phyloP scores from a whole-genome alignment of 1,284 basidiomycete species.

The Microbotryum violaceum region DNA sequence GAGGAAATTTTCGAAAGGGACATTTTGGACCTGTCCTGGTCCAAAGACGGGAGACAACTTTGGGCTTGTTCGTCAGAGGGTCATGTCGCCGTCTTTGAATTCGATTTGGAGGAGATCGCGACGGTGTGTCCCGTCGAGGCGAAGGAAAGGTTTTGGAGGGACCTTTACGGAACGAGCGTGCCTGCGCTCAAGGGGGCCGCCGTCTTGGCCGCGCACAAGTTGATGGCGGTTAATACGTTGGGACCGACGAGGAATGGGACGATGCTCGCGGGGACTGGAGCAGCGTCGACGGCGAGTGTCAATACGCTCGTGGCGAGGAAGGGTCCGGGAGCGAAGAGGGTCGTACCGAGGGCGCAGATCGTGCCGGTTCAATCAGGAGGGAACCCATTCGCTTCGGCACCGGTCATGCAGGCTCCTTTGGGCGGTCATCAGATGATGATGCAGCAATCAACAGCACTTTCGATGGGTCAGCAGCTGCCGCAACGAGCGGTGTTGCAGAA shows the following conservation, averaged over 20 bases:
- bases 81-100: slow-evolving; percentile 77
- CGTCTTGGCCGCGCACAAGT: too few species aligned
- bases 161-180: slow-evolving; percentile 35
- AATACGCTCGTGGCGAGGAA: slow-evolving; percentile 39
- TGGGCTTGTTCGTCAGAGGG: slow-evolving; percentile 96
- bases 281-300: too few species aligned
- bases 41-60: slow-evolving; percentile 78
- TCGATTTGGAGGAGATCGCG: slow-evolving; percentile 70
- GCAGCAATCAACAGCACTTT: too few species aligned
- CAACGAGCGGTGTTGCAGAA: too few species aligned
- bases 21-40: slow-evolving; percentile 94
- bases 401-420: too few species aligned
- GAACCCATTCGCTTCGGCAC: too few species aligned
- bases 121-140: slow-evolving; percentile 67
- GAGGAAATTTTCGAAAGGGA: slow-evolving; percentile 90
- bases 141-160: slow-evolving; percentile 66
- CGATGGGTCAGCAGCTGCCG: too few species aligned
- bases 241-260: too few species aligned
- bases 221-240: too few species aligned
- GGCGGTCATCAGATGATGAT: too few species aligned
- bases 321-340: slow-evolving; percentile 28
- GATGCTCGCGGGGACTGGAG: too few species aligned
- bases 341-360: background rate
- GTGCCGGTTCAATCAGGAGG: background rate
- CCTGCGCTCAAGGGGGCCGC: too few species aligned